Conservation (phyloP, 2,329 filamentous ascomycete species). For the Didymella glomerata region DNA sequence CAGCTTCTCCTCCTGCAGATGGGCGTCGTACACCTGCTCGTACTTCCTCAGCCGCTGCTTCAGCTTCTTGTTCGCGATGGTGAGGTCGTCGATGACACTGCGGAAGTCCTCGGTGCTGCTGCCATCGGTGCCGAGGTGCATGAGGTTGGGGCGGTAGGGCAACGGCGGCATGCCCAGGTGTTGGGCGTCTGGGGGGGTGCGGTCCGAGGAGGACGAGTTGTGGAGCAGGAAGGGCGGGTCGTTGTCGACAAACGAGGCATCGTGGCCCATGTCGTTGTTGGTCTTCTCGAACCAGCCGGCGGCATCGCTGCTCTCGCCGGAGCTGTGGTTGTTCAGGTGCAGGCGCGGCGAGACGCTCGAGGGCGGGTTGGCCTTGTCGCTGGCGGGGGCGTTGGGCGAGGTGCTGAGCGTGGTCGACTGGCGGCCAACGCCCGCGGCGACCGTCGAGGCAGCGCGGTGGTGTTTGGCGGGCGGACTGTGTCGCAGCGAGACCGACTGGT, state of each 20-base stretch:
- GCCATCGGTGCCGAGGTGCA: conserved; percentile 54
- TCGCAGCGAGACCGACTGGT: conserved; percentile 57
- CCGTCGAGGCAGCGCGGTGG: not conserved
- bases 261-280: conserved; percentile 57
- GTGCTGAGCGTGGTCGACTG: conserved; percentile 28
- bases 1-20: conserved; percentile 76
- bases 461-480: conserved; percentile 46
- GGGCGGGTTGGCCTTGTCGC: conserved; percentile 51
- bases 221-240: conserved; percentile 57
- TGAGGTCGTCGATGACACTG: conserved; percentile 87
- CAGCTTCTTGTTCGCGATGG: conserved; percentile 80
- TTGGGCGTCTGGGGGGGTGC: conserved; percentile 51
- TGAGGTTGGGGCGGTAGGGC: conserved; percentile 46
- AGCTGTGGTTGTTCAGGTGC: conserved; percentile 52
- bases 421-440: not conserved
- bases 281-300: conserved; percentile 62
- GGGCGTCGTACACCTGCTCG: conserved; percentile 70
- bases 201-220: conserved; percentile 55
- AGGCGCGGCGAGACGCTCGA: conserved; percentile 51
- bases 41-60: conserved; percentile 77
- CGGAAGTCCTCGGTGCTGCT: conserved; percentile 78
- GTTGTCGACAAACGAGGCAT: conserved; percentile 53
- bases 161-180: conserved; percentile 29
- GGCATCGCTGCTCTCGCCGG: conserved; percentile 61
- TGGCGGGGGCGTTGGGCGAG: conserved; percentile 39